Conservation (phyloP, 192 early-diverging fungal species). For the Endogone sp. region DNA sequence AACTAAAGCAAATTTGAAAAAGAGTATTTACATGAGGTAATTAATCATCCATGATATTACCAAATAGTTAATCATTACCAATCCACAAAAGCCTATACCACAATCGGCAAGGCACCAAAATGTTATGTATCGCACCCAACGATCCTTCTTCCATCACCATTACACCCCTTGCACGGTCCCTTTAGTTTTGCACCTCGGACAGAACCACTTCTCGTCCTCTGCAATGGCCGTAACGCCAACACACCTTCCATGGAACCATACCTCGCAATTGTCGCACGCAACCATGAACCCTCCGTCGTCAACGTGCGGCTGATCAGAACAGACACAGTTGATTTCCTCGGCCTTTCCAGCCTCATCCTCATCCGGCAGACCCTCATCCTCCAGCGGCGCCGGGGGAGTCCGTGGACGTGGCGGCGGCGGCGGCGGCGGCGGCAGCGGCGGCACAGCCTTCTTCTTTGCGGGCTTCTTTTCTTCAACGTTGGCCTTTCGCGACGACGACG, state of each 20-base stretch:
- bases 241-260: conserved; percentile 64
- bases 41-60: too few relatives aligned
- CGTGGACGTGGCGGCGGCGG: conserved; percentile 15
- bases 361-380: background rate
- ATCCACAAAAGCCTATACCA: too few relatives aligned
- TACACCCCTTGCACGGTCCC: background rate
- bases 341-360: too few relatives aligned
- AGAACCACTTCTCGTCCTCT: conserved; percentile 46
- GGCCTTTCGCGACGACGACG: background rate
- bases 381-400: background rate
- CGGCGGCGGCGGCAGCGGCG: conserved; percentile 15
- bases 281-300: conserved; percentile 63
- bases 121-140: too few relatives aligned
- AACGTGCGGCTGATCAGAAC: conserved; percentile 46
- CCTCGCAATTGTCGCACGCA: conserved; percentile 54
- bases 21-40: too few relatives aligned
- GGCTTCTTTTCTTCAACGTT: background rate
- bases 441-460: background rate
- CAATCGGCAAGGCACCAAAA: too few relatives aligned
- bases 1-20: too few relatives aligned
- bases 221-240: conserved; percentile 41
- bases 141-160: too few relatives aligned
- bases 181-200: conserved; percentile 31
- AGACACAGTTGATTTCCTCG: conserved; percentile 54
- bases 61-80: too few relatives aligned